These are phyloP conservation scores for Nigrospora osmanthi DNA, from an alignment of 2,329 filamentous ascomycete genomes.

Conservation along the genomic window DNA sequence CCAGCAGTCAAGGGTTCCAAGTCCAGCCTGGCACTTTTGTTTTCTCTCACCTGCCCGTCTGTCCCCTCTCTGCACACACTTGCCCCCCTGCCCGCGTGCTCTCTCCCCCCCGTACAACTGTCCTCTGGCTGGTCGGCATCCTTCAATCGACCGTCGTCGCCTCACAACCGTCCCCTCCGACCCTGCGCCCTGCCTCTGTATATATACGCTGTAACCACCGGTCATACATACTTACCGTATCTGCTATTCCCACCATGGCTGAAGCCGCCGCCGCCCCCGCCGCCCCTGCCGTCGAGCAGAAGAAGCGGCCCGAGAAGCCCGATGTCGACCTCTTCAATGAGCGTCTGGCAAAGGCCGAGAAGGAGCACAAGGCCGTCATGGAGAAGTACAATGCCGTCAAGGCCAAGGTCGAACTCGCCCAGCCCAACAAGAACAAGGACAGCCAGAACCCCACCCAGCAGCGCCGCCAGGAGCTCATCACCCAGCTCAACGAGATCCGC, in stretches of 20 bases:
- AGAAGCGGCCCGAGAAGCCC: slow-evolving; percentile 71
- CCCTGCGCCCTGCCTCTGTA: background rate
- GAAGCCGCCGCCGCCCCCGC: slow-evolving; percentile 38
- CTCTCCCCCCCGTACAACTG: no score
- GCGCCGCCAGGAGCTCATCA: slow-evolving; percentile 77
- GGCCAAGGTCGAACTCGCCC: slow-evolving; percentile 77
- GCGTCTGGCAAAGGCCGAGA: slow-evolving; percentile 72
- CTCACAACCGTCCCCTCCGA: slow-evolving; percentile 2
- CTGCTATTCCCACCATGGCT: slow-evolving; percentile 31
- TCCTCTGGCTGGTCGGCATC: slow-evolving; percentile 4
- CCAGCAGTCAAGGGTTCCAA: no score
- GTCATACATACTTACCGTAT: background rate
- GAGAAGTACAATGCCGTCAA: slow-evolving; percentile 75
- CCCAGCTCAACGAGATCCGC: slow-evolving; percentile 76
- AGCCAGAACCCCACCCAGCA: slow-evolving; percentile 74
- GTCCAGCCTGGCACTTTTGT: no score
- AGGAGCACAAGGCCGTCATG: slow-evolving; percentile 73
- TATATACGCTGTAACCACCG: background rate
- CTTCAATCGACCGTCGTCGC: slow-evolving; percentile 8
- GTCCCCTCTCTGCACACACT: no score
- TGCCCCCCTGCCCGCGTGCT: no score
- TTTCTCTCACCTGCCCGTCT: no score
- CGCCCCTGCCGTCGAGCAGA: slow-evolving; percentile 31
- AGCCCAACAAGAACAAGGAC: slow-evolving; percentile 67
- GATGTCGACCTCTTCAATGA: slow-evolving; percentile 81